Evolutionary conservation across 805 yeast genomes (phyloP).

Genomic region (Blastobotrys peoriensis): DNA sequence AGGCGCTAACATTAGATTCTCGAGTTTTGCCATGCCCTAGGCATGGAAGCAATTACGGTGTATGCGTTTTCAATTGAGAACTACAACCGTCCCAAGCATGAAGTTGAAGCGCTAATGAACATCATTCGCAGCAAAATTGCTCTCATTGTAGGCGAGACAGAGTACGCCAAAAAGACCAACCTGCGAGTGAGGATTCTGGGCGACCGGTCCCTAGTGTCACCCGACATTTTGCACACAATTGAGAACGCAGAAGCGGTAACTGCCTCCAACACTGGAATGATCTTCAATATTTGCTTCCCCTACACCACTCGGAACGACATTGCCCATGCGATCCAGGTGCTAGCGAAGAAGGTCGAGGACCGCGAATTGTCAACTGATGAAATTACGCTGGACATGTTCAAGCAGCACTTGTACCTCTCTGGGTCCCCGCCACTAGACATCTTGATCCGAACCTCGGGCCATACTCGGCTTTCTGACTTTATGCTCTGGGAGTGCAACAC

Average conservation of each 20-base stretch:
- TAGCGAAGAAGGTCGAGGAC: conserved; percentile 33
- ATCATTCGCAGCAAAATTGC: conserved; percentile 27
- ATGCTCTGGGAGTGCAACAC: conserved; percentile 72
- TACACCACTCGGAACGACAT: conserved; percentile 92
- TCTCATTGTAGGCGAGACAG: conserved; percentile 19
- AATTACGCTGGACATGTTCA: conserved; percentile 46
- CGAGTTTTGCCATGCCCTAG: conserved; percentile 71
- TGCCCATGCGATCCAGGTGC: conserved; percentile 51
- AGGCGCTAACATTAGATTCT: conserved; percentile 36
- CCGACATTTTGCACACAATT: conserved; percentile 61
- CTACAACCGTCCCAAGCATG: conserved; percentile 75
- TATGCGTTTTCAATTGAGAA: conserved; percentile 96
- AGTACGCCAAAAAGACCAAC: conserved; percentile 7
- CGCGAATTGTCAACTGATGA: conserved; percentile 23
- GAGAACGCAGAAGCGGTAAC: conserved; percentile 60
- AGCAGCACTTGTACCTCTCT: conserved; percentile 57
- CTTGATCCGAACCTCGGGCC: conserved; percentile 85
- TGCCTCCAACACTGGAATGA: conserved; percentile 38
- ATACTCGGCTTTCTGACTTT: conserved; percentile 79
- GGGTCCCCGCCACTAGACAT: conserved; percentile 74
- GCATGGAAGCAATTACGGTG: conserved; percentile 78
- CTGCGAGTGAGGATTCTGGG: conserved; percentile 60
- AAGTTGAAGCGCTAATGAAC: conserved; percentile 75
- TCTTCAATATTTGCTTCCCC: conserved; percentile 65
- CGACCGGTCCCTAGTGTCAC: conserved; percentile 58